Evolutionary conservation across 1,139 yeast genomes (phyloP).

Genomic region (Kazachstania sp.): DNA sequence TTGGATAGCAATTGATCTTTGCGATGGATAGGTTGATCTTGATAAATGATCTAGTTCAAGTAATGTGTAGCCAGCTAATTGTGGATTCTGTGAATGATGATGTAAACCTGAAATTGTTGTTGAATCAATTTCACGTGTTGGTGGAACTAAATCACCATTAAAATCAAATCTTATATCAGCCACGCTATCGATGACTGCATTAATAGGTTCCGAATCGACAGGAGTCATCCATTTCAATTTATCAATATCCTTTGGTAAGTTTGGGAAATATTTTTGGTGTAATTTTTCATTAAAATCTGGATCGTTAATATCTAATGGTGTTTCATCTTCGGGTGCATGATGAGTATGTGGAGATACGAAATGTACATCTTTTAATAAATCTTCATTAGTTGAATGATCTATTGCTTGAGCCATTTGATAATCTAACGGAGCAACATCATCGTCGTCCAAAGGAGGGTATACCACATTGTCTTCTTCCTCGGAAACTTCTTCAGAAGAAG

Average conservation of each 20-base stretch:
- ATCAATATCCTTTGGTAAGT: conserved; percentile 71
- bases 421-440: conserved; percentile 39
- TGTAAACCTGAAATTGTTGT: conserved; percentile 67
- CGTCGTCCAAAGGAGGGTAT: conserved; percentile 32
- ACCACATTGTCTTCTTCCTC: conserved; percentile 14
- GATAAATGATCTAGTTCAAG: conserved; percentile 72
- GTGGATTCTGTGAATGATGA: conserved; percentile 85
- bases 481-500: conserved; percentile 1
- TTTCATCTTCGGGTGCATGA: conserved; percentile 18
- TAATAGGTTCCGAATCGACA: conserved; percentile 28
- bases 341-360: conserved; percentile 48
- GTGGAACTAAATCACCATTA: conserved; percentile 64
- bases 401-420: conserved; percentile 36
- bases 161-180: conserved; percentile 80
- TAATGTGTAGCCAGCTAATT: conserved; percentile 85
- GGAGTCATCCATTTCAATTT: conserved; percentile 85
- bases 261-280: conserved; percentile 82
- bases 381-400: conserved; percentile 38
- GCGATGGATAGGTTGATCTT: conserved; percentile 75
- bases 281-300: conserved; percentile 71
- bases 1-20: conserved; percentile 77
- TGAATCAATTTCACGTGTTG: conserved; percentile 37
- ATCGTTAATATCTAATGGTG: conserved; percentile 52
- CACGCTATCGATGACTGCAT: conserved; percentile 47
- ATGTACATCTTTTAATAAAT: conserved; percentile 45